Evolutionary conservation across 495 filamentous ascomycete species (phyloP).

Genomic region (Terfezia boudieri): DNA sequence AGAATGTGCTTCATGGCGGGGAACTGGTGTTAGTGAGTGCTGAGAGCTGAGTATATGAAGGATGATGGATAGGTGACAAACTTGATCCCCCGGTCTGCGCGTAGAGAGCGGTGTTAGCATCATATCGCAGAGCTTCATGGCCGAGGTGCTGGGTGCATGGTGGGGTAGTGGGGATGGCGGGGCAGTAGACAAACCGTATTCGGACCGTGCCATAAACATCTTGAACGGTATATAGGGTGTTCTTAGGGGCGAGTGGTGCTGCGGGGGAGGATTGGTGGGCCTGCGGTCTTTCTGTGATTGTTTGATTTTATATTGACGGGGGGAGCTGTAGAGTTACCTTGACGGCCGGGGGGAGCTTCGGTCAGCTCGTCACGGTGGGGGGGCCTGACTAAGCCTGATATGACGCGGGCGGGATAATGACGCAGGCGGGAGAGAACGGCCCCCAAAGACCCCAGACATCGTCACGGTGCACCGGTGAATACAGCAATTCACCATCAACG

Average conservation of each 20-base stretch:
- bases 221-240: constrained; percentile 26
- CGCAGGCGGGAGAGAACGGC: background rate
- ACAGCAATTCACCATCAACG: too few relatives aligned
- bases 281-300: background rate
- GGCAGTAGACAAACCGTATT: constrained; percentile 61
- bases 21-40: constrained; percentile 2
- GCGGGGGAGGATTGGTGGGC: constrained; percentile 14
- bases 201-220: constrained; percentile 99
- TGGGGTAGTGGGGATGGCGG: constrained; percentile 7
- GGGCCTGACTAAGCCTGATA: background rate
- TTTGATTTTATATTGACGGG: constrained; percentile 9
- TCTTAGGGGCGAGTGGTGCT: constrained; percentile 6
- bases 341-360: background rate
- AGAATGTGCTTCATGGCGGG: constrained; percentile 62
- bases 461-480: too few relatives aligned
- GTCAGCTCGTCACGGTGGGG: background rate
- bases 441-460: too few relatives aligned
- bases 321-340: background rate
- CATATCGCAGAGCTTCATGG: background rate
- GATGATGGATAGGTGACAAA: constrained; percentile 26
- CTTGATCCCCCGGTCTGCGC: constrained; percentile 95
- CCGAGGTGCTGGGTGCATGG: background rate
- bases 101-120: constrained; percentile 2
- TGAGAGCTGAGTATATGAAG: constrained; percentile 4
- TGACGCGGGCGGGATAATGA: background rate